Evolutionary conservation across 306 rosid species (phyloP), one percentile per base, ranked within the genome.

Genomic region (Calophaca sinica): DNA sequence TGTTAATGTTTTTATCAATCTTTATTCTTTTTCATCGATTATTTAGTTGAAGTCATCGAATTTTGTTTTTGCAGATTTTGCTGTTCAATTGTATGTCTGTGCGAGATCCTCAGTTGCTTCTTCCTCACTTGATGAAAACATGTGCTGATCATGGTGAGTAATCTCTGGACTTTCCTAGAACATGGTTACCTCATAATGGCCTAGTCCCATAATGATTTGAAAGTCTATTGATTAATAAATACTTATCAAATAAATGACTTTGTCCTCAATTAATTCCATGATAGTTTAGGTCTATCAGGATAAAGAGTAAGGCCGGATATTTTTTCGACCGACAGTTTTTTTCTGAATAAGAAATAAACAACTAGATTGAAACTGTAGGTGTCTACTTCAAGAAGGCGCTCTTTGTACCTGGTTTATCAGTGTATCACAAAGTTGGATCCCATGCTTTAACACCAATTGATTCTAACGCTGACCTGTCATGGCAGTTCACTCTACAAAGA

Each of bases 1-100:
- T 68, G 29, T 63, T 65, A 5, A 70, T 63, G 15, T 41, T 68
- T 68, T 38, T 36, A 33, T 60, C 55, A 59, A 54, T 49, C 10
- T 49, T 69, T 51, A 48, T 65, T 50, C 54, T 71, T 80, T 68
- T 31, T 79, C 31, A 38, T 71, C 70, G 62, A 54, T 72, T 42
- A 51, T 69, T 78, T 50, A 66, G 26, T 75, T 58, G 79, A 76
- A 41, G 5, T 75, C 62, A 15, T 45, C 70, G 42, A 65, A 46
- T 57, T 62, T 59, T 35, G 3, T 49, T 5, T 51, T 51, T 90
- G 85, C 89, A 94, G 97, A 89, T 94, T 79, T 84, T 94, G 79
- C 86, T 94, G 81, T 94, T 94, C 87, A 94, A 94, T 85, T 94
- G 98, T 73, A 84, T 94, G 98, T 75, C 98, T 4, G 96, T 90